Evolutionary conservation across 345 rosid genomes (phyloP).

Genomic region (Eutrema heterophyllum): DNA sequence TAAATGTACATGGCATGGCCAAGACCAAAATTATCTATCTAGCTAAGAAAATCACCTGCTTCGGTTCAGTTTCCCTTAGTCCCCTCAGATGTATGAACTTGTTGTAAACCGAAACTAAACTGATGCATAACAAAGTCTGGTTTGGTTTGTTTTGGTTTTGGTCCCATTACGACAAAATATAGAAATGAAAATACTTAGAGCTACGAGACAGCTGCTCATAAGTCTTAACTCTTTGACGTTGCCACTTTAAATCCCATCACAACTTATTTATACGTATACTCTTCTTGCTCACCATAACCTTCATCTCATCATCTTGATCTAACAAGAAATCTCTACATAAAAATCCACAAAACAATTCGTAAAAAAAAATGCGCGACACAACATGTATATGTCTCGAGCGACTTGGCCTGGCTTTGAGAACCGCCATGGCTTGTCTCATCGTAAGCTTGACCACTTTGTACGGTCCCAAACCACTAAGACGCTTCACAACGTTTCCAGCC

Average conservation of each 20-base stretch:
- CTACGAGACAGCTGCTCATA: slow-evolving; percentile 17
- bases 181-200: slow-evolving; percentile 2
- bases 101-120: background rate
- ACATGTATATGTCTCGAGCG: slow-evolving; percentile 43
- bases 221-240: slow-evolving; percentile 28
- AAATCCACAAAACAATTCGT: background rate
- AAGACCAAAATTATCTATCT: background rate
- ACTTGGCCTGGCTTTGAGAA: slow-evolving; percentile 48
- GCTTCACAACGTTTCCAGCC: slow-evolving; percentile 47
- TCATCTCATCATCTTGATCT: slow-evolving; percentile 20
- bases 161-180: background rate
- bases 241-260: slow-evolving; percentile 14
- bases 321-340: background rate
- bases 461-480: slow-evolving; percentile 40
- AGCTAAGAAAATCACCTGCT: background rate
- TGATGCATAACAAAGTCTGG: background rate
- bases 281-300: slow-evolving; percentile 28
- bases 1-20: background rate
- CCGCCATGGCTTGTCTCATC: slow-evolving; percentile 57
- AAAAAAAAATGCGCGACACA: slow-evolving; percentile 11
- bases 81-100: background rate
- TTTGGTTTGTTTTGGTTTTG: slow-evolving; percentile 12
- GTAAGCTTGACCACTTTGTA: slow-evolving; percentile 59
- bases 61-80: background rate
- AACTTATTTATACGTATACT: slow-evolving; percentile 29